phyloP scores from a whole-genome alignment of 441 rosid species.

The Dalechampia spathulata region DNA sequence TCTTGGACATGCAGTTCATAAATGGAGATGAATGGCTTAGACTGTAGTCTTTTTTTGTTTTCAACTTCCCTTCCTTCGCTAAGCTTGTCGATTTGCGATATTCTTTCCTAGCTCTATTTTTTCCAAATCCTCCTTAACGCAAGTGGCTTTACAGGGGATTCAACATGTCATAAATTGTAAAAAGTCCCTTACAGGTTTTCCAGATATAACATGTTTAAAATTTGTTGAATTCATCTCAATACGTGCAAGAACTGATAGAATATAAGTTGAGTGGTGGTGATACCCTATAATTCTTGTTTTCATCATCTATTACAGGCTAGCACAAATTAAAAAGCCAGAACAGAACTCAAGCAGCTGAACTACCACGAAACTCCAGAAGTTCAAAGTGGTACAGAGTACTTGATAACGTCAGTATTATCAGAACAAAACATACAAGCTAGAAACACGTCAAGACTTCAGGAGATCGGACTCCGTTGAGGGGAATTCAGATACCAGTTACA shows the following conservation, averaged over 20 bases:
- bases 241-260: too few relatives aligned
- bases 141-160: not conserved
- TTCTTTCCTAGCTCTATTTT: slow-evolving; percentile 7
- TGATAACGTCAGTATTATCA: slow-evolving; percentile 9
- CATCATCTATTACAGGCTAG: too few relatives aligned
- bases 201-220: too few relatives aligned
- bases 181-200: too few relatives aligned
- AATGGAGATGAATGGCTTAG: slow-evolving; percentile 74
- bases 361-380: not conserved
- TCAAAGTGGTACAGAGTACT: not conserved
- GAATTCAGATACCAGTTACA: slow-evolving; percentile 18
- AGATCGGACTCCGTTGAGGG: slow-evolving; percentile 7
- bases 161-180: not conserved
- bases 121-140: not conserved
- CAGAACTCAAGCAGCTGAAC: not conserved
- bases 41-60: slow-evolving; percentile 23
- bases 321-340: not conserved
- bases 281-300: too few relatives aligned
- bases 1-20: slow-evolving; percentile 52
- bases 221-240: too few relatives aligned
- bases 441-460: slow-evolving; percentile 6
- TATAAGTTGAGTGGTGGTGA: too few relatives aligned
- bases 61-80: not conserved
- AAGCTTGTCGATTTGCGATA: not conserved
- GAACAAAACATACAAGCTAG: slow-evolving; percentile 13